These are phyloP conservation scores for Udeniomyces megalosporus DNA, from an alignment of 768 basidiomycete genomes.

Conservation along the genomic window DNA sequence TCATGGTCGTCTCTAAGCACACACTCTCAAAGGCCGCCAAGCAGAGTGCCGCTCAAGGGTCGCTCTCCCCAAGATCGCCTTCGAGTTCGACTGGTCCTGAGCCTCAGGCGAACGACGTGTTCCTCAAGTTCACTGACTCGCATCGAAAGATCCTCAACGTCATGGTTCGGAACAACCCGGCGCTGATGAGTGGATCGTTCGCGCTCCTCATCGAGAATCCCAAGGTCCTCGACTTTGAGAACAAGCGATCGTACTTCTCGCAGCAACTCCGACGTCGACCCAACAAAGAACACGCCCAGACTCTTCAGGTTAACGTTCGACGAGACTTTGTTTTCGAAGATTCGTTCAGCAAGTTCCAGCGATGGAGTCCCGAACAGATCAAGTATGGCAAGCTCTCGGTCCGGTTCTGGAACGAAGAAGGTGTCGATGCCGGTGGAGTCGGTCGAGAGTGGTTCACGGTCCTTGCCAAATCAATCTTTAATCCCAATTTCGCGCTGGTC, in stretches of 20 bases:
- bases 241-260: conserved; percentile 86
- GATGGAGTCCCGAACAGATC: conserved; percentile 85
- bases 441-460: conserved; percentile 48
- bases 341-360: conserved; percentile 79
- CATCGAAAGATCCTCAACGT: conserved; percentile 88
- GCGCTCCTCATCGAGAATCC: conserved; percentile 89
- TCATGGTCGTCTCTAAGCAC: conserved; percentile 98
- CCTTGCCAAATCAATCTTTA: conserved; percentile 94
- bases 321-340: conserved; percentile 87
- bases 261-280: conserved; percentile 78
- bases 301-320: conserved; percentile 75
- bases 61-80: conserved; percentile 36
- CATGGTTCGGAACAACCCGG: conserved; percentile 97
- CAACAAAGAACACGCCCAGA: conserved; percentile 60
- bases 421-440: conserved; percentile 94
- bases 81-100: conserved; percentile 34
- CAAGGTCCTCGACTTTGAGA: conserved; percentile 94
- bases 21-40: conserved; percentile 41
- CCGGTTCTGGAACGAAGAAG: conserved; percentile 91
- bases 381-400: conserved; percentile 95
- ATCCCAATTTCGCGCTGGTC: conserved; percentile 52
- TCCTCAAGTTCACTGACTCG: conserved; percentile 79
- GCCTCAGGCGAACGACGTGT: conserved; percentile 58
- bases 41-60: neutral
- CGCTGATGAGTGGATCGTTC: conserved; percentile 95